Conservation (phyloP, 176 grass and related monocot genomes). For the Tillandsia leiboldiana region DNA sequence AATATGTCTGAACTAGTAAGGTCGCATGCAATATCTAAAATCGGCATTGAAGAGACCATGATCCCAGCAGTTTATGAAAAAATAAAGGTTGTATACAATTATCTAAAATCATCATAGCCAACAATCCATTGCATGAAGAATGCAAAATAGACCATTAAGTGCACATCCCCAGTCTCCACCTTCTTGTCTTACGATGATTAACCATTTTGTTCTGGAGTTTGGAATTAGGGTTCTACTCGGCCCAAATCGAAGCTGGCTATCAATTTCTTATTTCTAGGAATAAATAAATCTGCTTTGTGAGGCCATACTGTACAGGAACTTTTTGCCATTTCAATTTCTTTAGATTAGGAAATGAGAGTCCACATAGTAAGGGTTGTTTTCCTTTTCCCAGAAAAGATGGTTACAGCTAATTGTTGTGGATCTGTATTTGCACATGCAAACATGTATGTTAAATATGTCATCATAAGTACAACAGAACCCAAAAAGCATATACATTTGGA, state of each 20-base stretch:
- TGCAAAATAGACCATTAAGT: too few species aligned
- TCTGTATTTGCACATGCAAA: neutral
- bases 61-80: too few species aligned
- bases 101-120: too few species aligned
- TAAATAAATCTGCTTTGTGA: neutral
- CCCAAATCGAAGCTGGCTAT: neutral
- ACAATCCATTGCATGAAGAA: too few species aligned
- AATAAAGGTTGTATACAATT: too few species aligned
- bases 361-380: neutral
- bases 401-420: neutral
- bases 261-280: neutral
- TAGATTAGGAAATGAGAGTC: neutral
- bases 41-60: too few species aligned
- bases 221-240: neutral
- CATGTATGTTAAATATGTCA: neutral
- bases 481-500: neutral
- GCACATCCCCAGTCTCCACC: neutral
- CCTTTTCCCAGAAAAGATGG: neutral
- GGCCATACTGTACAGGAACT: neutral
- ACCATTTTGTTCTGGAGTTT: neutral
- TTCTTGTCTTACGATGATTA: neutral
- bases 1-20: too few species aligned
- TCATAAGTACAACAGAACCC: neutral
- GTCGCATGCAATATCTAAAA: too few species aligned
- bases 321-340: neutral